phyloP scores from a whole-genome alignment of 2,329 filamentous ascomycete species.

The Trichoderma semiorbis region DNA sequence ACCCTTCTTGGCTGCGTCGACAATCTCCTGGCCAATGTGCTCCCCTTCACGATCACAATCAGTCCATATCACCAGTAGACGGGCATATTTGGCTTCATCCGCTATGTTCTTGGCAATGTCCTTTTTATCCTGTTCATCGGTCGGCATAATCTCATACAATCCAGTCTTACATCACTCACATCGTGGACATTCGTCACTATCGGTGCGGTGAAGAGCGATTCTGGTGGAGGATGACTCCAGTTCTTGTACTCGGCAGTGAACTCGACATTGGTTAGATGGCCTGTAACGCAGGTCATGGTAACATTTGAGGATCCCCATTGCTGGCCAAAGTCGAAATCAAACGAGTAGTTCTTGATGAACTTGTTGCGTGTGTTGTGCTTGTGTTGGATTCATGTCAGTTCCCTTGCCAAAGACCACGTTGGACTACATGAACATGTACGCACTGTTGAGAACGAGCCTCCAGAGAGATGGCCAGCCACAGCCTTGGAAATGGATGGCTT shows the following conservation, averaged over 20 bases:
- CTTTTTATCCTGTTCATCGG: constrained; percentile 62
- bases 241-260: constrained; percentile 71
- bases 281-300: constrained; percentile 89
- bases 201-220: constrained; percentile 75
- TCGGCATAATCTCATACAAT: constrained; percentile 1
- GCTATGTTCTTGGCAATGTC: constrained; percentile 82
- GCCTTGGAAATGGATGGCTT: constrained; percentile 95
- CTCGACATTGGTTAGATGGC: constrained; percentile 79
- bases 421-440: background rate
- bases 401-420: background rate
- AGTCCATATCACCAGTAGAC: constrained; percentile 90
- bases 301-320: constrained; percentile 79
- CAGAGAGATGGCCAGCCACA: constrained; percentile 83
- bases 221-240: constrained; percentile 79
- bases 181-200: constrained; percentile 66
- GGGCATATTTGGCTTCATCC: constrained; percentile 67
- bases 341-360: constrained; percentile 93
- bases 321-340: constrained; percentile 80
- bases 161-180: constrained; percentile 38
- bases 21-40: constrained; percentile 90
- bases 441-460: constrained; percentile 68
- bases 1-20: constrained; percentile 70
- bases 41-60: constrained; percentile 98
- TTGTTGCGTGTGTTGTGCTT: constrained; percentile 67
- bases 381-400: constrained; percentile 22